Evolutionary conservation across 2,329 filamentous ascomycete species (phyloP).

Genomic region (Paraphaeosphaeria minitans): DNA sequence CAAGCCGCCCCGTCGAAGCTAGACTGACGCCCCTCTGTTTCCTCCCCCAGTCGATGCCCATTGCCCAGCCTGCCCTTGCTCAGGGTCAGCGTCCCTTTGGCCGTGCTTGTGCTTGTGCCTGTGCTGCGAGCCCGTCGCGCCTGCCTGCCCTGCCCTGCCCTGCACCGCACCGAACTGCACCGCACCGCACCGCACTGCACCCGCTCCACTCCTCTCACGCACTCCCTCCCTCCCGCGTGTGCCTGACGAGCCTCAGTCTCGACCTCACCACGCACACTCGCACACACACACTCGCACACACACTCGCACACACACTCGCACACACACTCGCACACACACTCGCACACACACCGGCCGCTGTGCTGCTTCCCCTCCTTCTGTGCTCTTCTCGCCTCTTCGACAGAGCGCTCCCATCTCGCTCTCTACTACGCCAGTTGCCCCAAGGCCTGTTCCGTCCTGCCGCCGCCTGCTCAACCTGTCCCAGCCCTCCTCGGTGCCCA

Average conservation of each 20-base stretch:
- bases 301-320: no score
- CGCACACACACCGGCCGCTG: conserved; percentile 45
- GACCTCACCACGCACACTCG: conserved; percentile 6
- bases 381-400: conserved; percentile 42
- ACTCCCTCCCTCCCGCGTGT: conserved; percentile 35
- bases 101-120: no score
- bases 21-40: neutral
- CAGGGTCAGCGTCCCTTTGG: conserved; percentile 7
- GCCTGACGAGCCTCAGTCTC: conserved; percentile 38
- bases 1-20: neutral
- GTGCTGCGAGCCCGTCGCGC: conserved; percentile 2
- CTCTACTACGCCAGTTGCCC: conserved; percentile 27
- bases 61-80: conserved; percentile 1
- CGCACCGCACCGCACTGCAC: conserved; percentile 18
- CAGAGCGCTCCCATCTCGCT: conserved; percentile 35
- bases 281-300: no score
- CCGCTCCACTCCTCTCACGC: conserved; percentile 28
- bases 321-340: no score
- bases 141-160: no score
- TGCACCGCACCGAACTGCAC: no score
- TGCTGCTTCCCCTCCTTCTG: conserved; percentile 45
- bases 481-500: conserved; percentile 5
- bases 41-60: conserved; percentile 2
- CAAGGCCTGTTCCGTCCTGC: conserved; percentile 2
- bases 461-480: conserved; percentile 6